Base-by-base conservation (phyloP, 192 early-diverging fungal species). In the Coemansia pectinata region DNA sequence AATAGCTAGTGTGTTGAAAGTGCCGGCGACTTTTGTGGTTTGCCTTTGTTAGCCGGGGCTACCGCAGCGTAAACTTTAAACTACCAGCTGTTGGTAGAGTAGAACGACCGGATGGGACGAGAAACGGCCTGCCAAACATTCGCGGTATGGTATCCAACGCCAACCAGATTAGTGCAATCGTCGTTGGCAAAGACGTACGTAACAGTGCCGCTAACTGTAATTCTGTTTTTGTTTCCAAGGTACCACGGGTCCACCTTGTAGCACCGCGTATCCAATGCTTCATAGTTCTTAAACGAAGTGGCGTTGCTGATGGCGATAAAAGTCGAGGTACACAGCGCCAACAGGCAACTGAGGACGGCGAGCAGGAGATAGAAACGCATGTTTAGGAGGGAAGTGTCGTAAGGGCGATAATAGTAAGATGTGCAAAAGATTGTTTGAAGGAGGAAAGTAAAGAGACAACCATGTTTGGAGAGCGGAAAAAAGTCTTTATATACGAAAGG, bases 41-140 rank as follows among this genome's bases (percentile, higher is more conserved):
- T 31, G 27, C 8, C 17, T 7, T 8, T 17, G 21, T 55, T 55
- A 47, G n/a, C 2, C 5, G 14, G 17, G 4, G 44, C 44, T 5
- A n/a, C n/a, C 4, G 12, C 44, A n/a, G 44, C 4, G n/a, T 19
- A 47, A 14, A 1, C 44, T 47, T 19, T 47, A 47, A 4, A 2
- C 52, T 55, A 55, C 52, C 52, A 55, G 27, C 23, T 55, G 25
- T 23, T 9, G 25, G 52, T 14, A 10, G 25, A 29, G 27, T 23
- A 60, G 55, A 34, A 58, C 58, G 58, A 60, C 33, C 58, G 25
- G 58, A 60, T 38, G 33, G 58, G 58, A 8, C 58, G 58, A 3
- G 3, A 19, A 21, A 38, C 34, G 14, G n/a, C 12, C 34, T 60
- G 58, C 33, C 33, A 60, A 10, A 38, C 17, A 1, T 5, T 5